phyloP scores from a whole-genome alignment of 805 yeast genomes.

The Teunomyces pallodes region DNA sequence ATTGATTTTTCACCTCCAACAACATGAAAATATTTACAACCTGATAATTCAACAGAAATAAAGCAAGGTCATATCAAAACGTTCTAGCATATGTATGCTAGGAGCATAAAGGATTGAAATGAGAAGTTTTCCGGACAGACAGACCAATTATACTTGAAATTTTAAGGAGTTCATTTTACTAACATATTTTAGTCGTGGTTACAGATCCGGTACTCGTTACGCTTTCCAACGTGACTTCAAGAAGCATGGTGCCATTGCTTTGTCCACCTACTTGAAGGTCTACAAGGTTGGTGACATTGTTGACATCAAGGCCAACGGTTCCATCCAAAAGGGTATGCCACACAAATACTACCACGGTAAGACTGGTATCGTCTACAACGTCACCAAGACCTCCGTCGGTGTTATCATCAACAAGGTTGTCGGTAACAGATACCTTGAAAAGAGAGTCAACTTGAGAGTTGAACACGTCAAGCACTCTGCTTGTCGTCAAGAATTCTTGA shows the following conservation, averaged over 20 bases:
- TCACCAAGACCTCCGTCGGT: conserved; percentile 98
- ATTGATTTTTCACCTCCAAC: no score
- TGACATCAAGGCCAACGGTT: conserved; percentile 98
- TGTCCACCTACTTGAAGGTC: conserved; percentile 95
- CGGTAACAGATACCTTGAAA: conserved; percentile 98
- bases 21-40: no score
- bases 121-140: neutral
- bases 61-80: no score
- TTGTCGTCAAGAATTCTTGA: conserved; percentile 98
- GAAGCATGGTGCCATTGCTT: conserved; percentile 90
- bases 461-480: conserved; percentile 99
- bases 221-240: conserved; percentile 99
- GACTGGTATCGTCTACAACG: conserved; percentile 99
- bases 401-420: conserved; percentile 97
- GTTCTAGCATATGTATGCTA: no score
- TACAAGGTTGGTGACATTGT: conserved; percentile 99
- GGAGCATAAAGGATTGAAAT: no score
- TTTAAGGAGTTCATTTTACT: neutral
- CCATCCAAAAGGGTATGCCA: conserved; percentile 99
- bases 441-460: conserved; percentile 97
- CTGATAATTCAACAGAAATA: no score
- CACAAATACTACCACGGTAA: conserved; percentile 99
- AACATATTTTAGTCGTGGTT: conserved; percentile 67
- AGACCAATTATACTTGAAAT: neutral
- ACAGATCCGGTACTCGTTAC: conserved; percentile 99